Conservation (phyloP, 306 rosid species). For the Ceratonia siliqua region DNA sequence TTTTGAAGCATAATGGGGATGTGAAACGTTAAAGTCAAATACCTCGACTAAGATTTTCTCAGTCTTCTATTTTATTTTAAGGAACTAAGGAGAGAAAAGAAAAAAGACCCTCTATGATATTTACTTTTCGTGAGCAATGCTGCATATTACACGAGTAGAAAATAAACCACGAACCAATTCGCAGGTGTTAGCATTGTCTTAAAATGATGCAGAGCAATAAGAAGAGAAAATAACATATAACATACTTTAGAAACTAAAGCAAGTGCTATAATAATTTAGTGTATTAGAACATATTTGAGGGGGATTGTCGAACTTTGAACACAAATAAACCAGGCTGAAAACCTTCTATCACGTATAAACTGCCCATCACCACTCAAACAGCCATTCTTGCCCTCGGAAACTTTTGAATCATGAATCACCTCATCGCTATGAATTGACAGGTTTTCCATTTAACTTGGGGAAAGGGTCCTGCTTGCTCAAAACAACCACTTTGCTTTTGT, state of each 20-base stretch:
- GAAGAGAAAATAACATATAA: constrained; percentile 10
- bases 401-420: not conserved
- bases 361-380: not conserved
- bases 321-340: not conserved
- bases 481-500: constrained; percentile 94
- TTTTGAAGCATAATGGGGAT: too few relatives aligned
- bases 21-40: too few relatives aligned
- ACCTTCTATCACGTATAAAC: not conserved
- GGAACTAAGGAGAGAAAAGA: too few relatives aligned
- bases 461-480: constrained; percentile 96
- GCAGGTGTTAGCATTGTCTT: constrained; percentile 3
- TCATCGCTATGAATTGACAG: constrained; percentile 61
- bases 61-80: too few relatives aligned
- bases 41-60: too few relatives aligned
- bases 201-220: not conserved
- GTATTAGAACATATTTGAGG: constrained; percentile 16
- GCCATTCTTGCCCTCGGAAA: constrained; percentile 3
- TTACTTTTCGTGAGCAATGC: not conserved
- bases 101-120: not conserved
- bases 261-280: not conserved
- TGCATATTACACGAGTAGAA: constrained; percentile 24
- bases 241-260: constrained; percentile 20
- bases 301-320: constrained; percentile 19
- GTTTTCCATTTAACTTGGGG: constrained; percentile 87
- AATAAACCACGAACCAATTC: constrained; percentile 16